A percentile compares a stretch with the other conserved stretches of the same genome.
Conservation (phyloP, 331 rosid species). For the Quercus lobata region DNA sequence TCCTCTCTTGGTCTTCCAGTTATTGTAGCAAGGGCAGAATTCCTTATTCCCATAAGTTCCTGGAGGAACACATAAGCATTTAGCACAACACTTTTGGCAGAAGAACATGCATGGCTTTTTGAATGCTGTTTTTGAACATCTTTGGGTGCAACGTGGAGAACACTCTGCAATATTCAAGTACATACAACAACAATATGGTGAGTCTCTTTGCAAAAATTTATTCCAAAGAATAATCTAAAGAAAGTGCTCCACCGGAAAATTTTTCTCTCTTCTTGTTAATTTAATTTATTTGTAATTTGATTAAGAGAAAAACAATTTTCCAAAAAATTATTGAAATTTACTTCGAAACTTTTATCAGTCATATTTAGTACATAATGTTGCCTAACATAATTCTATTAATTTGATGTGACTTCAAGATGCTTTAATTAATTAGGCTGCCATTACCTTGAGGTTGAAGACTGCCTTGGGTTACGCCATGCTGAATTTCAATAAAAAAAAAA, state of each 20-base stretch:
- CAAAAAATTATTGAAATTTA: no score
- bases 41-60: slow-evolving; percentile 79
- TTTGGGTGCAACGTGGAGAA: slow-evolving; percentile 42
- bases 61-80: slow-evolving; percentile 76
- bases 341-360: no score
- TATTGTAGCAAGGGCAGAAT: slow-evolving; percentile 74
- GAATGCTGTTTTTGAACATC: slow-evolving; percentile 78
- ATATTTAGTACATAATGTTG: no score
- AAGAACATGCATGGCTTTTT: slow-evolving; percentile 57
- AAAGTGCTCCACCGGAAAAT: no score
- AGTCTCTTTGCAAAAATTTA: no score
- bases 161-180: slow-evolving; percentile 39
- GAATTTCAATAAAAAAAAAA: neutral
- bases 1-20: slow-evolving; percentile 85
- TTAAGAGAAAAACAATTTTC: no score
- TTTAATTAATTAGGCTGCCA: neutral
- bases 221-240: no score
- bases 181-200: no score
- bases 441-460: slow-evolving; percentile 33
- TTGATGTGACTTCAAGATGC: no score
- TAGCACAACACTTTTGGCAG: slow-evolving; percentile 41
- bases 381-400: no score
- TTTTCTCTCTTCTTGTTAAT: no score
- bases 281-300: no score
- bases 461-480: slow-evolving; percentile 28